These are phyloP conservation scores for Xylaria venustula DNA, from an alignment of 495 filamentous ascomycete genomes.

Conservation along the genomic window DNA sequence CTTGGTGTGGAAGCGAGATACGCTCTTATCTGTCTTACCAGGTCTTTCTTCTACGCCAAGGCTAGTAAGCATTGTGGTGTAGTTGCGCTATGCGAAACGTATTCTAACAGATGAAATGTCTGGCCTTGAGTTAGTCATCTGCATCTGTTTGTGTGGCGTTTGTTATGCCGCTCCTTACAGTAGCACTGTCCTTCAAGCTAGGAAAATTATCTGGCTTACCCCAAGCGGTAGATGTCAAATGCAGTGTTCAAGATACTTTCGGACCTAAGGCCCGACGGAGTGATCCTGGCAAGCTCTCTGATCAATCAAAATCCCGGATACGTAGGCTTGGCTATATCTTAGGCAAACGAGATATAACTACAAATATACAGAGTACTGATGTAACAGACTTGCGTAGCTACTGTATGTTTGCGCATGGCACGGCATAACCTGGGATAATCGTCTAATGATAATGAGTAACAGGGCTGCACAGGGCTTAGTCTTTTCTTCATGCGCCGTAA, in stretches of 20 bases:
- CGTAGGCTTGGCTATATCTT: background rate
- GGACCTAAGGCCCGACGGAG: background rate
- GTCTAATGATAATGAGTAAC: background rate
- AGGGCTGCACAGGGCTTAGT: background rate
- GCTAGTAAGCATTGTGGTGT: background rate
- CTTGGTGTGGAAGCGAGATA: slow-evolving; percentile 12
- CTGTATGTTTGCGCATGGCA: too few species aligned
- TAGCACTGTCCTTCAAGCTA: background rate
- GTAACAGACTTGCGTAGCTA: too few species aligned
- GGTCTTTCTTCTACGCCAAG: slow-evolving; percentile 8
- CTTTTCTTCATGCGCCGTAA: background rate
- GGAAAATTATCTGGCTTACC: slow-evolving; percentile 8
- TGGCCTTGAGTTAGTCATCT: too few species aligned
- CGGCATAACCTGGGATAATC: background rate
- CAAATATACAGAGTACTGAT: too few species aligned
- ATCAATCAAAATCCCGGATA: background rate
- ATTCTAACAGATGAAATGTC: too few species aligned
- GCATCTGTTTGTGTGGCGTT: background rate
- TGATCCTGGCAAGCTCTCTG: background rate
- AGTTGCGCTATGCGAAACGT: background rate
- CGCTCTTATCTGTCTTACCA: slow-evolving; percentile 1
- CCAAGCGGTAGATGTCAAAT: background rate
- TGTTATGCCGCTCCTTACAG: background rate
- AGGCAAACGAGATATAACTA: background rate
- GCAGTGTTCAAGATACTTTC: background rate